A percentile compares a stretch with the other conserved stretches of the same genome.
Conservation (phyloP, 2,329 filamentous ascomycete species). For the Plectosphaerella cucumerina region DNA sequence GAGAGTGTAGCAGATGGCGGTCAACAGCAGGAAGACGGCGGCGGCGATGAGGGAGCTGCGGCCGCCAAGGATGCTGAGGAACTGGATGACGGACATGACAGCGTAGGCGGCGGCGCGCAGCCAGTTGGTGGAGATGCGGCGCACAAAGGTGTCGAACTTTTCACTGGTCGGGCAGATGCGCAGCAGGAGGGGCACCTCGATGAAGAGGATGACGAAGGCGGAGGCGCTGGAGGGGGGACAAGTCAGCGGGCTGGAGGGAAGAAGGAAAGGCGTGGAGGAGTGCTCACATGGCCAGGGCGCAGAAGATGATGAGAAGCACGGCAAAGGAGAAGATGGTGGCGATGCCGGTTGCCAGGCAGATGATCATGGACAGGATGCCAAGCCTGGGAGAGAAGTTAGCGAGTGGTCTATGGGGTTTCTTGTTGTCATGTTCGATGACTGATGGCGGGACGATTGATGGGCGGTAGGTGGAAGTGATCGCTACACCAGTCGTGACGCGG, state of each 20-base stretch:
- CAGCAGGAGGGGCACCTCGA: conserved; percentile 89
- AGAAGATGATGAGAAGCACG: conserved; percentile 45
- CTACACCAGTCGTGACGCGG: not conserved
- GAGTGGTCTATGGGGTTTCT: conserved; percentile 44
- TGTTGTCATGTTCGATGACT: not conserved
- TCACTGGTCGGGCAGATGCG: conserved; percentile 95
- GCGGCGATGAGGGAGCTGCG: conserved; percentile 78
- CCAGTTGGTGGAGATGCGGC: conserved; percentile 92
- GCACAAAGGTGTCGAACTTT: conserved; percentile 84
- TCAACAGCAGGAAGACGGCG: conserved; percentile 73
- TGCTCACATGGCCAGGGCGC: conserved; percentile 49
- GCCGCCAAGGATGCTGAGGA: conserved; percentile 66
- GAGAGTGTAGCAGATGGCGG: conserved; percentile 74
- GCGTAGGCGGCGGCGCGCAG: conserved; percentile 88
- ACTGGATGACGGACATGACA: conserved; percentile 78
- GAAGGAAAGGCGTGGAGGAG: not conserved
- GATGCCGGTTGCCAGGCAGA: conserved; percentile 66
- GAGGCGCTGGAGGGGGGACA: conserved; percentile 51
- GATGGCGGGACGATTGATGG: no score
- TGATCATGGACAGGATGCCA: conserved; percentile 65
- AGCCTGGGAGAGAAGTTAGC: conserved; percentile 60
- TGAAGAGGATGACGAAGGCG: conserved; percentile 72
- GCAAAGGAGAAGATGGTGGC: conserved; percentile 60
- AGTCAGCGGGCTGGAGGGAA: not conserved
- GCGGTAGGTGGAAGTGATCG: no score